Base-by-base conservation (phyloP, 108 stramenopile species). In the Cylindrotheca closterium region DNA sequence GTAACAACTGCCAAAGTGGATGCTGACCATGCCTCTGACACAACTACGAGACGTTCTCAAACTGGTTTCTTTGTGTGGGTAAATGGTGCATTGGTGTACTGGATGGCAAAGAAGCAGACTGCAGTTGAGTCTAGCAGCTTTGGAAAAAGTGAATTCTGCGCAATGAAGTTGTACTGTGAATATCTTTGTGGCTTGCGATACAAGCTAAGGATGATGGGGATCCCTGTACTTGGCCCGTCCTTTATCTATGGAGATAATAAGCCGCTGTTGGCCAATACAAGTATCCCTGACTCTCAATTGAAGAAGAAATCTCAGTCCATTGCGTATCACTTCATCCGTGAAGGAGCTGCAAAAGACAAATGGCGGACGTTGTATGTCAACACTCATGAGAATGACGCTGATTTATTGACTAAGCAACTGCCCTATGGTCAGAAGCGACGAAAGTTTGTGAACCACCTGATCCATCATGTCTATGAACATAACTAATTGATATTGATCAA, bases 131-230 rank as follows among this genome's bases (percentile, higher is more conserved):
- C 82, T 0, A 60, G 56, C 31, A 67, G 71, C 1, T 57, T 33
- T 63, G 55, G 86, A 70, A 52, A 67, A 3, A 55, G 45, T 58
- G 80, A 87, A 55, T 78, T 82, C 42, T 47, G 74, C 10, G 86
- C 80, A 21, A 79, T 81, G 74, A 81, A 69, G 52, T 47, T 47
- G 46, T 63, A 61, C 24, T 52, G 26, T 46, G 82, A 83, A 49
- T 75, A 47, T 21, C 25, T 79, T 23, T 2, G 65, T 51, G 80
- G 75, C 7, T 28, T 86, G 25, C 42, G 81, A 55, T 83, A 83
- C 65, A 79, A 83, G 63, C 52, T 81, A 19, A 33, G 79, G 8
- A 80, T 80, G 67, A 78, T 82, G 81, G 79, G 81, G 1, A 70
- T 82, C 2, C 67, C 65, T 17, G 51, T 79, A n/a, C 58, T 59